A percentile compares a stretch with the other conserved stretches of the same genome.
phyloP scores from a whole-genome alignment of 192 early-diverging fungal genomes.

The Backusella sp. region DNA sequence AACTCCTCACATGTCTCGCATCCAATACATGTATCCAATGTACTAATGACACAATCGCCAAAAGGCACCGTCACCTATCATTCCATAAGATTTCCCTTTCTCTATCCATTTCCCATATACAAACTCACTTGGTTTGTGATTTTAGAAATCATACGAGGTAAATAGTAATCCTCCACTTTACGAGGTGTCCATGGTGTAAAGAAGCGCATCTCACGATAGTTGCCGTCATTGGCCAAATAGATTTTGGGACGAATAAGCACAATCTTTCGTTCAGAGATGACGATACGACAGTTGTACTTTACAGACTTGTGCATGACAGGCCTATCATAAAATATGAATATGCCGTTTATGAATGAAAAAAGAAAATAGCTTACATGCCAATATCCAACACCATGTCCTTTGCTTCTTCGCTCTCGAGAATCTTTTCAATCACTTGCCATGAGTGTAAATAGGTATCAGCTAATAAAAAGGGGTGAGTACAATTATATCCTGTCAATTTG shows the following conservation, averaged over 20 bases:
- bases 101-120: no score
- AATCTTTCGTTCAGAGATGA: conserved; percentile 78
- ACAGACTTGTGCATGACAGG: conserved; percentile 88
- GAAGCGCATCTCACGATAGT: conserved; percentile 96
- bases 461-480: conserved; percentile 15
- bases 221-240: conserved; percentile 95
- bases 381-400: conserved; percentile 88
- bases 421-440: conserved; percentile 84
- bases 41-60: conserved; percentile 88
- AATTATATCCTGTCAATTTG: neutral
- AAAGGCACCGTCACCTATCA: conserved; percentile 69
- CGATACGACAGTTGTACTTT: conserved; percentile 97
- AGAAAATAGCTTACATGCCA: conserved; percentile 79
- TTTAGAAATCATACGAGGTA: conserved; percentile 80
- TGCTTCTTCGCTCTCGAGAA: conserved; percentile 63
- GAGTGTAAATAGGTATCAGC: conserved; percentile 93
- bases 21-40: conserved; percentile 86
- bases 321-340: conserved; percentile 40
- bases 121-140: conserved; percentile 69
- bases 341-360: no score
- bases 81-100: neutral
- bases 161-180: conserved; percentile 69
- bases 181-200: conserved; percentile 81
- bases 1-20: conserved; percentile 97
- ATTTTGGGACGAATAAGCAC: conserved; percentile 97